Evolutionary conservation across 1,284 basidiomycete species (phyloP).

Genomic region (Sporisorium graminicola): DNA sequence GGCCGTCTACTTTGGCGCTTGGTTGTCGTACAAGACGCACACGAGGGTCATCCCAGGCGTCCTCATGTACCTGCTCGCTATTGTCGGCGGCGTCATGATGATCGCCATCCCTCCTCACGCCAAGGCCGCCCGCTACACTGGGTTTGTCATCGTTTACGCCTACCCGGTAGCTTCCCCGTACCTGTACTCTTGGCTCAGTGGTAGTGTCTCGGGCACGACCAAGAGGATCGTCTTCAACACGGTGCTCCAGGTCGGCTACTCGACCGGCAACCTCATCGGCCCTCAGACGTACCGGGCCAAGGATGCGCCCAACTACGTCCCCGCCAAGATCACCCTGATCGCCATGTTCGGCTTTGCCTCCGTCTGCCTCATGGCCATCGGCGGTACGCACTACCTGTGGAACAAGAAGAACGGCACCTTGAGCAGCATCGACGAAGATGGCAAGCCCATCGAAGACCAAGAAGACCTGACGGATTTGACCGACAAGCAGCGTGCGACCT

Average conservation of each 20-base stretch:
- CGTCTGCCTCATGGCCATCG: constrained; percentile 36
- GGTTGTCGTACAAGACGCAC: constrained; percentile 35
- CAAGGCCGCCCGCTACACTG: constrained; percentile 35
- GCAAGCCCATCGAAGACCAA: constrained; percentile 13
- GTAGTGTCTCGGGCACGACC: constrained; percentile 58
- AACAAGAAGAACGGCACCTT: constrained; percentile 46
- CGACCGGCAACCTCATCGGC: constrained; percentile 61
- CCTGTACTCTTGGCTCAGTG: constrained; percentile 50
- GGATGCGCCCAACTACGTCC: constrained; percentile 56
- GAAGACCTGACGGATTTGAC: constrained; percentile 66
- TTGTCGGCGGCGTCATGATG: constrained; percentile 60
- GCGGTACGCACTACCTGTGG: constrained; percentile 55
- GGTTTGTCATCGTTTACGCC: constrained; percentile 31
- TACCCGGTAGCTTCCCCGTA: constrained; percentile 44
- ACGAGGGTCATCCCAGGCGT: constrained; percentile 59
- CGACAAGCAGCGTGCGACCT: constrained; percentile 63
- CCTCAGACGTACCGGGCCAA: constrained; percentile 60
- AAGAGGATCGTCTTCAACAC: constrained; percentile 65
- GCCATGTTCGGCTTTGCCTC: constrained; percentile 61
- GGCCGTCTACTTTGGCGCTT: constrained; percentile 56
- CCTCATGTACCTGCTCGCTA: constrained; percentile 53
- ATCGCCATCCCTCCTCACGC: constrained; percentile 36
- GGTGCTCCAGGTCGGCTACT: constrained; percentile 60
- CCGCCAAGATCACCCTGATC: constrained; percentile 64
- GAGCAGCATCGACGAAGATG: constrained; percentile 1